Evolutionary conservation across 2,329 filamentous ascomycete genomes (phyloP).

Genomic region (Cladobotryum mycophilum): DNA sequence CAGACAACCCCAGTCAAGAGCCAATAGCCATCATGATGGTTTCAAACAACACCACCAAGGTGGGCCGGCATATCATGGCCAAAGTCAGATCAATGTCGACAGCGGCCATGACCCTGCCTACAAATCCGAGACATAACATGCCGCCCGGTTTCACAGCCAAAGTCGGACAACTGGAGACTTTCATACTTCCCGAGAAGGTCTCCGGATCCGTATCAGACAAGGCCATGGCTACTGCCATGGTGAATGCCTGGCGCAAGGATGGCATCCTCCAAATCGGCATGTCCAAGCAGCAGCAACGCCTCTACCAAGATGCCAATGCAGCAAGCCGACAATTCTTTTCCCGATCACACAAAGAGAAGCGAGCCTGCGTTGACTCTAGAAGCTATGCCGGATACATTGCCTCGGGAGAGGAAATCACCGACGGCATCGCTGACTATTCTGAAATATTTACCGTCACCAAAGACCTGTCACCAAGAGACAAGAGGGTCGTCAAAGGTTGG

Average conservation of each 20-base stretch:
- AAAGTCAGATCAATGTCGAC: conserved; percentile 5
- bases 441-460: conserved; percentile 49
- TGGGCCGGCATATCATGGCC: conserved; percentile 1
- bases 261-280: conserved; percentile 43
- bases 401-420: conserved; percentile 42
- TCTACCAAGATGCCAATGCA: conserved; percentile 30
- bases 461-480: conserved; percentile 34
- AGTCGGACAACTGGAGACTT: conserved; percentile 32
- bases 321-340: conserved; percentile 36
- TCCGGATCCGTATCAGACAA: conserved; percentile 27
- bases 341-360: conserved; percentile 31
- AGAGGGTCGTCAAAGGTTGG: conserved; percentile 36
- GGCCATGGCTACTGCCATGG: conserved; percentile 33
- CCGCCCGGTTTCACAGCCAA: conserved; percentile 22
- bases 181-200: conserved; percentile 33
- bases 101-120: not conserved
- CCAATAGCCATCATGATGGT: conserved; percentile 1
- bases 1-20: not conserved
- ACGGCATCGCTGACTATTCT: conserved; percentile 44
- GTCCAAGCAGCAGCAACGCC: conserved; percentile 25
- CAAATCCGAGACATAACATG: conserved; percentile 12
- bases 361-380: conserved; percentile 35
- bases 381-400: conserved; percentile 45
- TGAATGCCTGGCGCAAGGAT: conserved; percentile 37
- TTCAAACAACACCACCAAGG: not conserved